These are phyloP conservation scores for Dipteronia dyeriana DNA, from an alignment of 345 rosid genomes.

Conservation along the genomic window DNA sequence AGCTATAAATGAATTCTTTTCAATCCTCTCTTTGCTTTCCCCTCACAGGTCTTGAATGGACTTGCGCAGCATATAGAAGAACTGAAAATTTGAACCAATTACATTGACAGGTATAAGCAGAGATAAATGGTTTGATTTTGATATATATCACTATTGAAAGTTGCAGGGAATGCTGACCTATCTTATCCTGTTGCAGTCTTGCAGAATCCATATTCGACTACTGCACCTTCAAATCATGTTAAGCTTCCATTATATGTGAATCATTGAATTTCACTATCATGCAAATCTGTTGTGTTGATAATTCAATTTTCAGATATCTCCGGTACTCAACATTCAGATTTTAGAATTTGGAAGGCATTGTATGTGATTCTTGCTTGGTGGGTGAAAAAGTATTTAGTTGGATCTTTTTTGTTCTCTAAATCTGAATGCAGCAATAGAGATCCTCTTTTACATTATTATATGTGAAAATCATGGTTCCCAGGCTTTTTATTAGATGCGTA, in stretches of 20 bases:
- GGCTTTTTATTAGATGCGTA: too few species aligned
- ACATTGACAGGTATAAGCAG: slow-evolving; percentile 5
- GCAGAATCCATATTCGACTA: not conserved
- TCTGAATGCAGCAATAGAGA: not conserved
- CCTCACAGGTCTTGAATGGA: slow-evolving; percentile 38
- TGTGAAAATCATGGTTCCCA: too few species aligned
- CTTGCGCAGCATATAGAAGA: slow-evolving; percentile 35
- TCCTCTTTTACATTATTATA: not conserved
- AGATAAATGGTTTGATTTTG: not conserved
- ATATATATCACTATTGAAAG: not conserved
- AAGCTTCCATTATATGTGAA: not conserved
- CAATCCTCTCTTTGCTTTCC: not conserved
- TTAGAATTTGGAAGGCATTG: too few species aligned
- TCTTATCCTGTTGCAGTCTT: not conserved
- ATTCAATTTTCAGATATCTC: not conserved
- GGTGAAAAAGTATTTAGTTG: not conserved
- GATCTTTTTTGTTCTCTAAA: too few species aligned
- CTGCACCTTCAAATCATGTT: not conserved
- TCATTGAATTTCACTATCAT: not conserved
- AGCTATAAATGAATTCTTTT: not conserved
- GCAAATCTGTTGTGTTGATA: not conserved
- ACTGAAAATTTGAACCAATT: slow-evolving; percentile 18
- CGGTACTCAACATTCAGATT: not conserved
- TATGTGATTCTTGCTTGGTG: not conserved
- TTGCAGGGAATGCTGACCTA: not conserved